Evolutionary conservation across 2,329 filamentous ascomycete genomes (phyloP), one percentile per base, ranked within the genome.

Genomic region (Thelonectria discophora): DNA sequence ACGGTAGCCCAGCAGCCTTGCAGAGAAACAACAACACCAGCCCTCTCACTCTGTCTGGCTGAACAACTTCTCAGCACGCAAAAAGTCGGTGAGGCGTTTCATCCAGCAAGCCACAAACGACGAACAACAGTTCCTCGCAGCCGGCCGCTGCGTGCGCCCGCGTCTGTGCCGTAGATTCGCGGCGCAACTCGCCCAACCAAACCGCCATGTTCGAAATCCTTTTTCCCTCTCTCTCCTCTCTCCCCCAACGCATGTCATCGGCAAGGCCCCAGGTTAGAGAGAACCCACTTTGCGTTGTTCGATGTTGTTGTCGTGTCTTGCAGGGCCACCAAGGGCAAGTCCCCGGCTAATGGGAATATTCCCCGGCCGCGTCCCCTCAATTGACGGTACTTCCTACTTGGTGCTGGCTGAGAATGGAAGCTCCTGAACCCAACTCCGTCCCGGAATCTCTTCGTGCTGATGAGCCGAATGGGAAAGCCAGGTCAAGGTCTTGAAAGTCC

Each of bases 81-180:
- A 57, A 61, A 61, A 61, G 58, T 57, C 58, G 58, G 58, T 61
- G 48, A 61, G 42, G 48, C 53, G 17, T 24, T 30, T 34, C 37
- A 43, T 32, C 48, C 32, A 60, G 42, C 32, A 47, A 60, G 21
- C 20, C 58, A 59, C 57, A 24, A 24, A 24, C n/a, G n/a, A 55
- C 37, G 50, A 18, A 46, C 46, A 39, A 55, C 15, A 34, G 30
- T 13, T 8, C 11, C 30, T 34, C 32, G n/a, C 42, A 39, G 37
- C 58, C 45, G 17, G 32, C 43, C 32, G 39, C 24, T 21, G 45
- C 32, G 32, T 21, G 55, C 42, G 20, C 24, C 42, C 48, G 37
- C 47, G 30, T 8, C 17, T 30, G 10, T 27, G 17, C 39, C 20
- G 39, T 39, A 47, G 39, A 34, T 51, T 55, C 40, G 32, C 21